Evolutionary conservation across 2,329 filamentous ascomycete species (phyloP).

Genomic region (Ophiostoma piceae): DNA sequence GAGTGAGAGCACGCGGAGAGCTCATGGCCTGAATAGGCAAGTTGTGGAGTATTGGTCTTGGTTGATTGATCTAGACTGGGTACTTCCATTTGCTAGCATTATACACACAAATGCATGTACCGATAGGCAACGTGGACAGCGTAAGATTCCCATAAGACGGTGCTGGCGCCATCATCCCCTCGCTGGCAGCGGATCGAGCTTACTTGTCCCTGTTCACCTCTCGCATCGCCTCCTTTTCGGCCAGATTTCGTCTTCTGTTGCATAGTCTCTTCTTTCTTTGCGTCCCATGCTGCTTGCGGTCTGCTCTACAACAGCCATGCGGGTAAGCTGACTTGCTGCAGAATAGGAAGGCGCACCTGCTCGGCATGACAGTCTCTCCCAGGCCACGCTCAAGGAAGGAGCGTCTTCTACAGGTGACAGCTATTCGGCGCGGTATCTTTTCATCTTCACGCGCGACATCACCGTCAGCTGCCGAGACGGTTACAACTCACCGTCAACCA

Average conservation of each 20-base stretch:
- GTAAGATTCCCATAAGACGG: not conserved
- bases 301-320: not conserved
- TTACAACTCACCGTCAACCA: not conserved
- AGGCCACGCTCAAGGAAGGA: not conserved
- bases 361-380: not conserved
- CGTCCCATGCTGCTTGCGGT: no score
- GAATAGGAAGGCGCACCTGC: not conserved
- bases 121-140: not conserved
- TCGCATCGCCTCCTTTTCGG: not conserved
- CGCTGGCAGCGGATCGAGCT: not conserved
- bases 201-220: not conserved
- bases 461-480: not conserved
- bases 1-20: not conserved
- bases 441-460: not conserved
- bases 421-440: no score
- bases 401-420: no score
- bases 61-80: not conserved
- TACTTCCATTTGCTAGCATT: not conserved
- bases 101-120: not conserved
- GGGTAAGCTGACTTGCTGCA: not conserved
- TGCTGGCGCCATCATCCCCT: slow-evolving; percentile 5
- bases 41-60: not conserved
- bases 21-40: not conserved
- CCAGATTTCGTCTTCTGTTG: not conserved
- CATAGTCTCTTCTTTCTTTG: no score